Evolutionary conservation across 306 rosid genomes (phyloP).

Genomic region (Vigna radiata): DNA sequence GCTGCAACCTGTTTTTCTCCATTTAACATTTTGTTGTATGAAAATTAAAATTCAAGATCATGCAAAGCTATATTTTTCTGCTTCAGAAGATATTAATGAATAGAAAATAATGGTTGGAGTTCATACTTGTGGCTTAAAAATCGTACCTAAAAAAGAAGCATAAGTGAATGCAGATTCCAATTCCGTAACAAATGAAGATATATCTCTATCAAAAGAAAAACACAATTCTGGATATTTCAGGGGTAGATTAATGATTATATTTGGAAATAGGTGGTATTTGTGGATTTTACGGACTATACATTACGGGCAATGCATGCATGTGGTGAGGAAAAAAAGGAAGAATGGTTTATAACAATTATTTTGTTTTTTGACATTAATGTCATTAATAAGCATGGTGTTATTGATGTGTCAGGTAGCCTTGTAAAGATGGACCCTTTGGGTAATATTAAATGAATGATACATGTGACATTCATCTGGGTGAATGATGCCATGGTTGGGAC

Average conservation of each 20-base stretch:
- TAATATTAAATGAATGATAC: conserved; percentile 44
- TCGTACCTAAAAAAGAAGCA: neutral
- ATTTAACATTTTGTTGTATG: conserved; percentile 42
- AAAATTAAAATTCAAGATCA: conserved; percentile 17
- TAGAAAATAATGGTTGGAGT: neutral
- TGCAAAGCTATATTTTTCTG: conserved; percentile 1
- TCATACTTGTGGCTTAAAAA: conserved; percentile 13
- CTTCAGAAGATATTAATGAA: conserved; percentile 1
- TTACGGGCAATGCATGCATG: conserved; percentile 47
- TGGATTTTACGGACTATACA: conserved; percentile 30
- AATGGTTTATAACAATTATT: neutral
- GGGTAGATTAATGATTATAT: conserved; percentile 31
- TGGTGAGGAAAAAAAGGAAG: conserved; percentile 40
- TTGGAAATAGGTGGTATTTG: conserved; percentile 10
- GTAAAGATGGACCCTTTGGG: conserved; percentile 37
- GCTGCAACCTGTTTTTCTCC: conserved; percentile 56
- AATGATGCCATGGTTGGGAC: conserved; percentile 49
- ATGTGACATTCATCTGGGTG: conserved; percentile 51
- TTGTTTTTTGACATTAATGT: conserved; percentile 11
- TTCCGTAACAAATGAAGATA: neutral
- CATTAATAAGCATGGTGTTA: conserved; percentile 38
- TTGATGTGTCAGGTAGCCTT: conserved; percentile 23
- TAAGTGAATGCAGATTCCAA: neutral
- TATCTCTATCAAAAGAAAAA: neutral
- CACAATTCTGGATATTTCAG: neutral